phyloP scores from a whole-genome alignment of 257 asterid species.

The Plantago major region DNA sequence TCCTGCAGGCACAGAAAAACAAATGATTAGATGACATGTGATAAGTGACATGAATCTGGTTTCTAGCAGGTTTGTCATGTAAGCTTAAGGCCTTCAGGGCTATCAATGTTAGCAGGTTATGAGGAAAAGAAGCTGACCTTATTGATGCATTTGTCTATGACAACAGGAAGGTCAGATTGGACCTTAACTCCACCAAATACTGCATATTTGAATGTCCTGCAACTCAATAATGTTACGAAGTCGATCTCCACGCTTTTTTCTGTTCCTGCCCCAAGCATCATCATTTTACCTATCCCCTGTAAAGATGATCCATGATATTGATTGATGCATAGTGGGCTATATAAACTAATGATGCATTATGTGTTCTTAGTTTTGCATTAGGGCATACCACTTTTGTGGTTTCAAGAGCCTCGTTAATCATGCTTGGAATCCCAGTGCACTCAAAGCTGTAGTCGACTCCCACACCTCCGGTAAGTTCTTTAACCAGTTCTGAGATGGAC shows the following conservation, averaged over 20 bases:
- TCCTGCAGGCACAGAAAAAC: constrained; percentile 26
- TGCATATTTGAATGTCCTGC: constrained; percentile 39
- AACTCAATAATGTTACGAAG: constrained; percentile 29
- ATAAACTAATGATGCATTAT: not conserved
- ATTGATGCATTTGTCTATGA: constrained; percentile 35
- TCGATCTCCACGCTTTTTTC: constrained; percentile 37
- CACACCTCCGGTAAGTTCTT: constrained; percentile 29
- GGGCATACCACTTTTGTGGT: constrained; percentile 33
- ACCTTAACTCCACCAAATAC: constrained; percentile 44
- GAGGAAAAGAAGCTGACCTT: constrained; percentile 16
- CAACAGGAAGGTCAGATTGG: constrained; percentile 39
- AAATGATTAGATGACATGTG: not conserved
- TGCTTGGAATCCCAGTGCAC: constrained; percentile 39
- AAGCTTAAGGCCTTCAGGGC: not conserved
- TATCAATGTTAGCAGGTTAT: not conserved
- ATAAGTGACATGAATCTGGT: not conserved
- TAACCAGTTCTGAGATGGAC: constrained; percentile 32
- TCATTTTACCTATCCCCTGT: constrained; percentile 39
- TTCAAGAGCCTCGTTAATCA: constrained; percentile 41
- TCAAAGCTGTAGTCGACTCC: constrained; percentile 50
- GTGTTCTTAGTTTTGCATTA: constrained; percentile 1
- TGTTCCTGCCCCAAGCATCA: constrained; percentile 40
- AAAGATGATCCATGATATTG: not conserved
- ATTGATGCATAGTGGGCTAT: too few relatives aligned
- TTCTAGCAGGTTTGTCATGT: not conserved